Evolutionary conservation across 2,329 filamentous ascomycete genomes (phyloP).

Genomic region (Thermothelomyces thermophilus): DNA sequence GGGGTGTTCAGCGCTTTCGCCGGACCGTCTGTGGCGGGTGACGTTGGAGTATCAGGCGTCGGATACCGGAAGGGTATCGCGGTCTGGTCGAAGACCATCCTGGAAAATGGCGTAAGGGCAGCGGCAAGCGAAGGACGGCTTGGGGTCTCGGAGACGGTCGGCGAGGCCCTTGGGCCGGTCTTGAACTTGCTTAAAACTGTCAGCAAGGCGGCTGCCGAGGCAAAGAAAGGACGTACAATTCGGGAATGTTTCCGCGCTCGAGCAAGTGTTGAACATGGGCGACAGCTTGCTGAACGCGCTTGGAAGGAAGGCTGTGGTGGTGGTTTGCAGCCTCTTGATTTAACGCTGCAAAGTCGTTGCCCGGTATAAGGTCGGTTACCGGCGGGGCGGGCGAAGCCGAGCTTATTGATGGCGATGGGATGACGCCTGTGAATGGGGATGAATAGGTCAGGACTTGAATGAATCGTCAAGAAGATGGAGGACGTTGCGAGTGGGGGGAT

Average conservation of each 20-base stretch:
- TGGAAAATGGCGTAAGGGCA: slow-evolving; percentile 45
- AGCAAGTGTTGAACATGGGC: slow-evolving; percentile 70
- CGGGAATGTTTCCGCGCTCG: slow-evolving; percentile 61
- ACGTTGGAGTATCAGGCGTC: slow-evolving; percentile 31
- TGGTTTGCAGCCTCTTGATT: slow-evolving; percentile 61
- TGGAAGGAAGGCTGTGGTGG: slow-evolving; percentile 51
- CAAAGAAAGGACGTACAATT: slow-evolving; percentile 47
- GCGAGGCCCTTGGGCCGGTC: slow-evolving; percentile 34
- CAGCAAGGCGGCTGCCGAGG: slow-evolving; percentile 16
- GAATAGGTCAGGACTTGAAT: neutral
- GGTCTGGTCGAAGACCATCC: slow-evolving; percentile 41
- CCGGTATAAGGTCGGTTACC: slow-evolving; percentile 45
- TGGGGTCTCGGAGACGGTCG: slow-evolving; percentile 18
- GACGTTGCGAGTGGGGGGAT: neutral
- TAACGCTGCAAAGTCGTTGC: slow-evolving; percentile 56
- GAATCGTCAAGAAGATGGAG: neutral
- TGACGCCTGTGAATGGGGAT: slow-evolving; percentile 45
- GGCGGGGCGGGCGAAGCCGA: slow-evolving; percentile 47
- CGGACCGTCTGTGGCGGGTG: slow-evolving; percentile 27
- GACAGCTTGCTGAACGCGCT: slow-evolving; percentile 63
- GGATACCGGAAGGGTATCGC: slow-evolving; percentile 36
- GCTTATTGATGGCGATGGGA: slow-evolving; percentile 57
- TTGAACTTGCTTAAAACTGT: slow-evolving; percentile 50
- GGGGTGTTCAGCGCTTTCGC: slow-evolving; percentile 19
- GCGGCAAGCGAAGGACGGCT: slow-evolving; percentile 31